Conservation (phyloP, 2,329 filamentous ascomycete genomes). For the Cordyceps sp. region DNA sequence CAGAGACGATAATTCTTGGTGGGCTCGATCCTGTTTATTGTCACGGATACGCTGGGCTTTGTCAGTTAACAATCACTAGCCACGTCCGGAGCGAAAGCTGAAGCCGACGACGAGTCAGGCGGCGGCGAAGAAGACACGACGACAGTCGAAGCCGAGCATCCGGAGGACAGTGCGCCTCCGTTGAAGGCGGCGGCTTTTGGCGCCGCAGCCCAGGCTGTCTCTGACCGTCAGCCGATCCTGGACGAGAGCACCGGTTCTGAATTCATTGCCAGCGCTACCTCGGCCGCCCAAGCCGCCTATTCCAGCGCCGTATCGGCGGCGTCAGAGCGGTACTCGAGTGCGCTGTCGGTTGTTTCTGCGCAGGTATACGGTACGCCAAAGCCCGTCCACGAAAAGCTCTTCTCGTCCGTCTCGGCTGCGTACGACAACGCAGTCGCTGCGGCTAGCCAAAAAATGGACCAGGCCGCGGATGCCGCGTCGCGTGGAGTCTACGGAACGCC, state of each 20-base stretch:
- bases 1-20: too few relatives aligned
- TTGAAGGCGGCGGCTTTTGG: constrained; percentile 33
- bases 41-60: too few relatives aligned
- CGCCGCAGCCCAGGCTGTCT: constrained; percentile 31
- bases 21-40: too few relatives aligned
- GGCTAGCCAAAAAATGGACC: constrained; percentile 41
- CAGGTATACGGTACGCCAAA: constrained; percentile 53
- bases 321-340: constrained; percentile 50
- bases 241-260: constrained; percentile 23
- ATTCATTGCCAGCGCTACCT: constrained; percentile 17
- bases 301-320: constrained; percentile 47
- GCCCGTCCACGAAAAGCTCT: constrained; percentile 51
- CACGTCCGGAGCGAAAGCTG: too few relatives aligned
- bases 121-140: constrained; percentile 10
- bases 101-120: constrained; percentile 7
- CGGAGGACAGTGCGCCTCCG: constrained; percentile 11
- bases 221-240: constrained; percentile 29
- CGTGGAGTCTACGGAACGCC: constrained; percentile 30
- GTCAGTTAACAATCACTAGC: too few relatives aligned
- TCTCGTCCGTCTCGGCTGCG: constrained; percentile 49
- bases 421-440: constrained; percentile 49
- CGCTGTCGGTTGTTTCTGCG: constrained; percentile 48
- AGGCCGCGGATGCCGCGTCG: constrained; percentile 36
- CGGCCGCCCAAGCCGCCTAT: constrained; percentile 40
- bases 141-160: constrained; percentile 6